These are phyloP conservation scores for Boletus huronensis DNA, from an alignment of 768 basidiomycete genomes.

Conservation along the genomic window DNA sequence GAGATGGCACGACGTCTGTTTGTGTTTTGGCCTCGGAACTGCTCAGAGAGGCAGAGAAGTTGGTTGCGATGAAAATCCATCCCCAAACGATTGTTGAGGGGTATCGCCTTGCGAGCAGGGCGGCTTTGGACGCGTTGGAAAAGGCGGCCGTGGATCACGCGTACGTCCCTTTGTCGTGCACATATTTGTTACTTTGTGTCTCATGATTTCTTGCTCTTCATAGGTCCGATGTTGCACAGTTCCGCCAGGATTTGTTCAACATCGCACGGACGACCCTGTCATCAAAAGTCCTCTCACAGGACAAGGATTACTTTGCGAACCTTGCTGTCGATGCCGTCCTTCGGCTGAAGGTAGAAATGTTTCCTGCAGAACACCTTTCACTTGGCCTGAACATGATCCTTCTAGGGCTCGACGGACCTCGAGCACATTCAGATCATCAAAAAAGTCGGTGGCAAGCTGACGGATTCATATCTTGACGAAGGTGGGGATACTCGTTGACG, in stretches of 20 bases:
- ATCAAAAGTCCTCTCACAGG: constrained; percentile 93
- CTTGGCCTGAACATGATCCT: neutral
- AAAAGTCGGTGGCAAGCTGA: constrained; percentile 98
- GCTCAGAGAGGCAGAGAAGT: constrained; percentile 90
- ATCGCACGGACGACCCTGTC: constrained; percentile 95
- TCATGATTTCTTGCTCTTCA: neutral
- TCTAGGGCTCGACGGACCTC: constrained; percentile 88
- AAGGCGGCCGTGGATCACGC: constrained; percentile 78
- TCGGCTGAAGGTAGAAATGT: constrained; percentile 66
- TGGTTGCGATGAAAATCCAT: constrained; percentile 90
- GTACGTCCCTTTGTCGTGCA: constrained; percentile 43
- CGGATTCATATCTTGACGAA: constrained; percentile 97
- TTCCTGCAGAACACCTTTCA: neutral
- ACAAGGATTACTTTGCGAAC: constrained; percentile 97
- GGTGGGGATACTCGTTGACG: constrained; percentile 41
- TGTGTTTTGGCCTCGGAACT: constrained; percentile 91
- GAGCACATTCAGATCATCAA: constrained; percentile 99
- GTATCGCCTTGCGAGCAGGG: constrained; percentile 85
- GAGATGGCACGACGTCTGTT: constrained; percentile 91
- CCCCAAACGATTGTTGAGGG: constrained; percentile 98
- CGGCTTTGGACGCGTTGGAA: constrained; percentile 84
- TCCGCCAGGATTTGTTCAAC: constrained; percentile 90
- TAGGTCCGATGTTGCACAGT: constrained; percentile 67
- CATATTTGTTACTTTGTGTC: neutral
- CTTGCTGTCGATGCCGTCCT: constrained; percentile 96